These are phyloP conservation scores for Grosmannia serpens DNA, from an alignment of 2,329 filamentous ascomycete genomes.

Conservation along the genomic window DNA sequence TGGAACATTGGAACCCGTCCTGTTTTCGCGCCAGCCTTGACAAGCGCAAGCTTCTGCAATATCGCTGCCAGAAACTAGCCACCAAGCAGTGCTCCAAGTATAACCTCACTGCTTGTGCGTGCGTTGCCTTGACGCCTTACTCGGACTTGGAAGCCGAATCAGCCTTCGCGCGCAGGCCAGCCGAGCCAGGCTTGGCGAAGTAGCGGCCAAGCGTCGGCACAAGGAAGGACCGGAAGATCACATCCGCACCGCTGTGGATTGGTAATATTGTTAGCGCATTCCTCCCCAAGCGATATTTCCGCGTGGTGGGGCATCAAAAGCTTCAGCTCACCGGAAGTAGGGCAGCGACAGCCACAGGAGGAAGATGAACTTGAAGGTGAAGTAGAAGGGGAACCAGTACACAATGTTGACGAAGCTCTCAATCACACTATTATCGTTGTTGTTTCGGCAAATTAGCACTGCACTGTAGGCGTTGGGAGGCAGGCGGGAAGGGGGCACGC, in stretches of 20 bases:
- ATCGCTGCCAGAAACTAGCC: neutral
- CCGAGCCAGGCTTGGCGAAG: conserved; percentile 61
- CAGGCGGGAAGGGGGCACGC: neutral
- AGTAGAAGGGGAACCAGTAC: conserved; percentile 99
- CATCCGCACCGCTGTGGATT: conserved; percentile 67
- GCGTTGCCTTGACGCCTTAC: conserved; percentile 28
- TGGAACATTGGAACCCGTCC: neutral
- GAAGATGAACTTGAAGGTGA: conserved; percentile 97
- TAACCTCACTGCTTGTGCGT: neutral
- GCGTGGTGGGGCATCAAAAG: neutral
- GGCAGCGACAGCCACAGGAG: conserved; percentile 97
- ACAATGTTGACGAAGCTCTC: conserved; percentile 77
- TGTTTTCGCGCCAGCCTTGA: neutral
- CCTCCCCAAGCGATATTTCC: neutral
- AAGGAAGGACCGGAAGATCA: conserved; percentile 94
- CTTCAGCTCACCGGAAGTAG: conserved; percentile 61
- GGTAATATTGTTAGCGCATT: conserved; percentile 11
- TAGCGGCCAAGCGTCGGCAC: conserved; percentile 86
- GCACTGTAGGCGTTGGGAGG: neutral
- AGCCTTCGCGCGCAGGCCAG: conserved; percentile 81
- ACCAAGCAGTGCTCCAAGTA: neutral
- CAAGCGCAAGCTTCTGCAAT: neutral
- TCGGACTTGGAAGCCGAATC: conserved; percentile 63
- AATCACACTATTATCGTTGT: conserved; percentile 40
- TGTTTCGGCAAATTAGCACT: neutral